Conservation (phyloP, 2,329 filamentous ascomycete species). For the Aureobasidium sp. region DNA sequence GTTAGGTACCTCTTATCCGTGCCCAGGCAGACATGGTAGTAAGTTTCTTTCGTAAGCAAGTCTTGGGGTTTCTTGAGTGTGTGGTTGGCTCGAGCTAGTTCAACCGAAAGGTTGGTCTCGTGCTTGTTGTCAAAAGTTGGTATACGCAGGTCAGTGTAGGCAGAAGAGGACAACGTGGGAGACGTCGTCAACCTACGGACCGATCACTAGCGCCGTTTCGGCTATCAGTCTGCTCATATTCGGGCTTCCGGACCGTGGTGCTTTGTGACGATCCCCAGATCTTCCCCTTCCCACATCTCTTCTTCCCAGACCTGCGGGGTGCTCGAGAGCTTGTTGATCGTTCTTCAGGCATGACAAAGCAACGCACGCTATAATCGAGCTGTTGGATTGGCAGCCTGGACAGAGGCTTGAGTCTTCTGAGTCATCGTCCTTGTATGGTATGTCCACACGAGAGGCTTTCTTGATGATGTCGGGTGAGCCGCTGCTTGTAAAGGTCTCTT, state of each 20-base stretch:
- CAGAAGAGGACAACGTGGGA: background rate
- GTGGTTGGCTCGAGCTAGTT: background rate
- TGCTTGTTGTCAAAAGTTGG: background rate
- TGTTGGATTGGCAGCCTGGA: background rate
- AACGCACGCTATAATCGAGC: background rate
- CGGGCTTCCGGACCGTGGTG: background rate
- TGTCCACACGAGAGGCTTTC: background rate
- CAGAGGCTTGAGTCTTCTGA: background rate
- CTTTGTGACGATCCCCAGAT: slow-evolving; percentile 7
- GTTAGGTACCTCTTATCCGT: slow-evolving; percentile 1
- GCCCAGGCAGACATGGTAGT: slow-evolving; percentile 4
- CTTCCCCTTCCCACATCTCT: background rate
- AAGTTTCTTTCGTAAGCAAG: background rate
- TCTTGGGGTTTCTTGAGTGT: background rate
- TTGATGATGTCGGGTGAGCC: background rate
- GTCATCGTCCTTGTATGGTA: slow-evolving; percentile 2
- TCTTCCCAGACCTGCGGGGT: background rate
- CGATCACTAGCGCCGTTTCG: slow-evolving; percentile 8
- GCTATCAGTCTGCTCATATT: background rate
- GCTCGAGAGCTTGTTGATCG: background rate
- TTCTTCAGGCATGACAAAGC: background rate
- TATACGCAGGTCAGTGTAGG: background rate
- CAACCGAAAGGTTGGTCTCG: background rate
- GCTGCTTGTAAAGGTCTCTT: background rate
- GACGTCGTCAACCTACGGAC: slow-evolving; percentile 3